phyloP scores from a whole-genome alignment of 23 red algal species.

The Gracilaria vermiculophylla region DNA sequence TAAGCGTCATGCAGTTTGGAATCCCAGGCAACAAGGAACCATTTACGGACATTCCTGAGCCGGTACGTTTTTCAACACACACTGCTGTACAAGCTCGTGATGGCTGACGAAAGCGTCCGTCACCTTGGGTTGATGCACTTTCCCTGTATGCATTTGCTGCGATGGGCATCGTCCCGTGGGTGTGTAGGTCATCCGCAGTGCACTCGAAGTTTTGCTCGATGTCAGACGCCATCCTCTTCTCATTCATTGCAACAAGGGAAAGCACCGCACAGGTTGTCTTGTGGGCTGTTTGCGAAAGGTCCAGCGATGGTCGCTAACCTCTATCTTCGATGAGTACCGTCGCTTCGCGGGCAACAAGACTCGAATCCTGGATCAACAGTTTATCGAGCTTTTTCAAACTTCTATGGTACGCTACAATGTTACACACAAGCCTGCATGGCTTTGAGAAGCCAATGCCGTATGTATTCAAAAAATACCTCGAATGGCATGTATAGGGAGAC shows the following conservation, averaged over 20 bases:
- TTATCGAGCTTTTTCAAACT: constrained; percentile 97
- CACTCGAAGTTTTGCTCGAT: constrained; percentile 90
- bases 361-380: constrained; percentile 96
- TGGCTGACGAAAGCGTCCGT: not conserved
- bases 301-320: constrained; percentile 96
- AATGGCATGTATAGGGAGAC: not conserved
- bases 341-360: constrained; percentile 96
- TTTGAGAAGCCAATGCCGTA: not conserved
- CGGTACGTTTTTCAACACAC: constrained; percentile 45
- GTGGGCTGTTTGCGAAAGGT: constrained; percentile 94
- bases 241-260: constrained; percentile 99
- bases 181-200: constrained; percentile 77
- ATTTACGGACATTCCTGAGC: constrained; percentile 94
- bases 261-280: constrained; percentile 93
- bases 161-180: no score
- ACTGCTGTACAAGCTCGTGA: not conserved
- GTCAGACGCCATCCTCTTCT: constrained; percentile 84
- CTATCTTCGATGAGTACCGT: constrained; percentile 98
- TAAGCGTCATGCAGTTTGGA: constrained; percentile 77
- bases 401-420: constrained; percentile 74
- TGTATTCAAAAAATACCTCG: not conserved
- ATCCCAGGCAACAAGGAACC: constrained; percentile 99
- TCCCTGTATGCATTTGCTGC: no score
- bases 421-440: constrained; percentile 77
- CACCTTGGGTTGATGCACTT: no score